Conservation (phyloP, 179 eudicot genomes). For the Silene vulgaris region DNA sequence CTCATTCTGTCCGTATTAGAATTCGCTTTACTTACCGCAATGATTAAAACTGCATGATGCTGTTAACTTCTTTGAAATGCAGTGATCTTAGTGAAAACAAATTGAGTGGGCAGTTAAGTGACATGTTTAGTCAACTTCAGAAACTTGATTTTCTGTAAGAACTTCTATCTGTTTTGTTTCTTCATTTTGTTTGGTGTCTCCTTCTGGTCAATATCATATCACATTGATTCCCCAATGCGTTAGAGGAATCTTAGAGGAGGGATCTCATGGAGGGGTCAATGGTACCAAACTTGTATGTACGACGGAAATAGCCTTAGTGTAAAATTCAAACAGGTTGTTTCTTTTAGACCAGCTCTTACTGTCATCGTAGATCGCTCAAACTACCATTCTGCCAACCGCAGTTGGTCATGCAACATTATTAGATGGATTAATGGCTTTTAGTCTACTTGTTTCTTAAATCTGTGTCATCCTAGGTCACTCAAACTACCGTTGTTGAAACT, state of each 20-base stretch:
- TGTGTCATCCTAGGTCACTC: background rate
- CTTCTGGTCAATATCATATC: background rate
- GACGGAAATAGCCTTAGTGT: background rate
- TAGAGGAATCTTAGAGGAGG: background rate
- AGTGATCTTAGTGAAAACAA: conserved; percentile 54
- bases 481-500: conserved; percentile 5
- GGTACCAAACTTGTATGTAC: background rate
- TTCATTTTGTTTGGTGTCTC: background rate
- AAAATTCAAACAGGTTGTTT: no score
- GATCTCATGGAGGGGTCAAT: background rate
- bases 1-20: background rate
- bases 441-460: background rate
- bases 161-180: background rate
- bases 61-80: conserved; percentile 25
- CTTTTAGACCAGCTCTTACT: no score
- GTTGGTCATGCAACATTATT: no score
- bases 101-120: conserved; percentile 48
- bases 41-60: background rate
- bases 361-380: no score
- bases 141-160: conserved; percentile 53
- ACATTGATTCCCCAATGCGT: background rate
- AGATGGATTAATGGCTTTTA: no score
- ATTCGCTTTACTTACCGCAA: conserved; percentile 8
- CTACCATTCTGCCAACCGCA: no score
- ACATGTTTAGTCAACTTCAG: conserved; percentile 49